phyloP scores from a whole-genome alignment of 805 yeast species.

The Zygoascus bituminiphila region DNA sequence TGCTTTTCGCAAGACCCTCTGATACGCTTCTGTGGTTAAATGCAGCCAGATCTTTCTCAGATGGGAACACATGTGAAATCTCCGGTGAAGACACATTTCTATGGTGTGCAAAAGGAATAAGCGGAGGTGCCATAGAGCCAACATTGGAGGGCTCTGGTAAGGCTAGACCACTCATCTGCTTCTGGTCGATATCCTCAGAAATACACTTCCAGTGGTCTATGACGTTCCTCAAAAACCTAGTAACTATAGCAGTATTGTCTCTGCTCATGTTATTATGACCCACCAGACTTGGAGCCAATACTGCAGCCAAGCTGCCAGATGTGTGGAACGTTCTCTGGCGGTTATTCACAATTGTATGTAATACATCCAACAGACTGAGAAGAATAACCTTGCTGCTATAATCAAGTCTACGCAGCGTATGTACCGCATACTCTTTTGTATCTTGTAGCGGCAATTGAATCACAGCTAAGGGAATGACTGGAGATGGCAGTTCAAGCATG shows the following conservation, averaged over 20 bases:
- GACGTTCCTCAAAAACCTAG: conserved; percentile 45
- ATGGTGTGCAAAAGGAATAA: background rate
- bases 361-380: conserved; percentile 39
- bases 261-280: conserved; percentile 38
- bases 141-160: background rate
- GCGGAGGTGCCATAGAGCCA: background rate
- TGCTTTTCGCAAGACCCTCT: background rate
- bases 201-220: conserved; percentile 43
- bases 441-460: conserved; percentile 49
- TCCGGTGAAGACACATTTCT: conserved; percentile 5
- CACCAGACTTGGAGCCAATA: conserved; percentile 48
- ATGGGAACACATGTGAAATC: background rate
- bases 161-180: background rate
- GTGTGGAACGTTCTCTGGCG: conserved; percentile 33
- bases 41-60: background rate
- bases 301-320: conserved; percentile 35
- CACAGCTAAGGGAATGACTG: conserved; percentile 44
- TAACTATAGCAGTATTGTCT: conserved; percentile 43
- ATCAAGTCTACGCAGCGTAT: conserved; percentile 21
- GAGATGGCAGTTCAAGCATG: conserved; percentile 43
- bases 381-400: conserved; percentile 23
- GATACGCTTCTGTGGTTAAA: background rate
- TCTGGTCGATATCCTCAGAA: background rate
- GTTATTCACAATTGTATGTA: conserved; percentile 35
- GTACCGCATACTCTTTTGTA: conserved; percentile 36